phyloP scores from a whole-genome alignment of 31 red algal genomes.

The Asparagopsis taxiformis region DNA sequence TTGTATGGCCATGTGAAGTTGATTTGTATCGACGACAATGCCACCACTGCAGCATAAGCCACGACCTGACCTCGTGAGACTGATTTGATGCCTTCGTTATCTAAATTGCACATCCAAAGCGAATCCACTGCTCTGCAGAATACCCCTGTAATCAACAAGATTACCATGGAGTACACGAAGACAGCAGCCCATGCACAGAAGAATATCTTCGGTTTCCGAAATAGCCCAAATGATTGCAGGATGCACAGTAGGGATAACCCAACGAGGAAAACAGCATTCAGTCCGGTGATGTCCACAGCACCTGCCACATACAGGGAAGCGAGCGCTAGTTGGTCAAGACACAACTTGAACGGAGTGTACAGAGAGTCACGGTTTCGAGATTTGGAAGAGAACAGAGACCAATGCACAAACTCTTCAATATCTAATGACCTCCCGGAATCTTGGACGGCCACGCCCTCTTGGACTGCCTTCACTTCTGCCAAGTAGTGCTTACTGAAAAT shows the following conservation, averaged over 20 bases:
- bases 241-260: slow-evolving; percentile 28
- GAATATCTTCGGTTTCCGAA: slow-evolving; percentile 25
- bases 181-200: slow-evolving; percentile 18
- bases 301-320: slow-evolving; percentile 52
- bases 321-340: slow-evolving; percentile 49
- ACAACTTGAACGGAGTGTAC: slow-evolving; percentile 41
- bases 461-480: background rate
- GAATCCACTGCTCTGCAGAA: slow-evolving; percentile 21
- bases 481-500: slow-evolving; percentile 20
- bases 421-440: slow-evolving; percentile 6
- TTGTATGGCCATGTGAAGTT: slow-evolving; percentile 42
- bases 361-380: slow-evolving; percentile 10
- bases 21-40: slow-evolving; percentile 40
- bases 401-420: slow-evolving; percentile 27
- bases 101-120: slow-evolving; percentile 3
- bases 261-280: slow-evolving; percentile 45
- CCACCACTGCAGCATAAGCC: slow-evolving; percentile 39
- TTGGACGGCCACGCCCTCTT: background rate
- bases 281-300: slow-evolving; percentile 10
- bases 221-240: slow-evolving; percentile 26
- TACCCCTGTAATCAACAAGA: slow-evolving; percentile 16
- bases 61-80: slow-evolving; percentile 17
- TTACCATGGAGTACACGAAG: slow-evolving; percentile 31
- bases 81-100: slow-evolving; percentile 16
- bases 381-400: slow-evolving; percentile 21